Conservation (phyloP, 83 land plant genomes). For the Thuja plicata region DNA sequence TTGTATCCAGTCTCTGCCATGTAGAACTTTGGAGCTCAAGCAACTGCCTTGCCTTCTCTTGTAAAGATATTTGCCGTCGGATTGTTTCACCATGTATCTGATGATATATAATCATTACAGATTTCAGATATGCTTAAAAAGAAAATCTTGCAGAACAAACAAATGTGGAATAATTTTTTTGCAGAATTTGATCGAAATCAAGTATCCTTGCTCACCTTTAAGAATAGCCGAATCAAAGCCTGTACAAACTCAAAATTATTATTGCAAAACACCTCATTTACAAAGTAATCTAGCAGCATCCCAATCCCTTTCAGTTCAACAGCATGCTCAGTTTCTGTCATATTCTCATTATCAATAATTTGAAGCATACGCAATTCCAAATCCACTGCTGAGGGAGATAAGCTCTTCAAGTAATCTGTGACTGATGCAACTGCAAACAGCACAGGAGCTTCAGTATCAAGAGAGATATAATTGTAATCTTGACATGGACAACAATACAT, state of each 20-base stretch:
- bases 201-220: constrained; percentile 58
- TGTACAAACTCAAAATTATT: constrained; percentile 93
- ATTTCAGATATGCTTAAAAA: not conserved
- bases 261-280: constrained; percentile 54
- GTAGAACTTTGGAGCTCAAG: constrained; percentile 56
- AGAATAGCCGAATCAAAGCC: constrained; percentile 72
- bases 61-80: constrained; percentile 38
- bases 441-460: not conserved
- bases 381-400: constrained; percentile 85
- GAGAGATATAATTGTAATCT: not conserved
- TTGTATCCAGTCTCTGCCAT: constrained; percentile 78
- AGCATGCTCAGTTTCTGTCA: constrained; percentile 27
- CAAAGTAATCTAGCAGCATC: constrained; percentile 76
- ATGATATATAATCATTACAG: not conserved
- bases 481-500: not conserved
- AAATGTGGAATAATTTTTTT: not conserved
- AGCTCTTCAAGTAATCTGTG: constrained; percentile 65
- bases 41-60: constrained; percentile 69
- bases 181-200: not conserved
- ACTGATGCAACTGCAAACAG: constrained; percentile 65
- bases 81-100: constrained; percentile 96
- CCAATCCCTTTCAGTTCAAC: constrained; percentile 63
- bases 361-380: constrained; percentile 86
- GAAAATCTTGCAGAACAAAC: not conserved
- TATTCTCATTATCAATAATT: constrained; percentile 69